Evolutionary conservation across 495 filamentous ascomycete genomes (phyloP), one percentile per base, ranked within the genome.

Genomic region (Penicillium simplicissimum): DNA sequence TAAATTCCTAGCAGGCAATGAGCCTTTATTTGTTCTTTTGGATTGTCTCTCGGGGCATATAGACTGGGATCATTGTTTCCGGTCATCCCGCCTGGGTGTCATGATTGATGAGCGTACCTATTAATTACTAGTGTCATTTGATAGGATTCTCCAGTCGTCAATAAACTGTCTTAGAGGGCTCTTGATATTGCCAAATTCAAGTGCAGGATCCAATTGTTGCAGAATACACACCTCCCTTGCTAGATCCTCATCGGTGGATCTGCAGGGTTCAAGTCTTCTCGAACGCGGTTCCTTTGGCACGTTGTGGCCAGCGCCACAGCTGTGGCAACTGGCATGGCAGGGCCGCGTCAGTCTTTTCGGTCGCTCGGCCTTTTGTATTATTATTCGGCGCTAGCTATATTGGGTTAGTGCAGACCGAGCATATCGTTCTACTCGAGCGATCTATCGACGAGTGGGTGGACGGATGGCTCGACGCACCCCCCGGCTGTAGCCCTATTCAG

Each of bases 401-500:
- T 21, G 8, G 10, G 42, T 45, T 45, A 45, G 42, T 4, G 6
- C 19, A 19, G 8, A 11, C 9, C 9, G 19, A 21, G 8, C 13
- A 19, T 45, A 10, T 42, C n/a, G 0, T 42, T 17, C 37, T 43
- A 49, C 76, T 84, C 60, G 51, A 70, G 15, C 77, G 80, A 19
- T 57, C 63, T 2, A 60, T 82, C 17, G 10, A 73, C 21, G 81
- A 83, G 61, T 59, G 70, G 36, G 71, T 81, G 51, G 45, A 43
- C 51, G 80, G 79, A 5, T 72, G 72, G 14, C 51, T 82, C 43
- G 57, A 63, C 2, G 53, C 61, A 10, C 72, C 82, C 5, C 81
- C 81, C 7, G 81, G 81, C 25, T 75, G 77, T 63, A 82, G 82
- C 58, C 63, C 67, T 1, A 21, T 43, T 8, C 40, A 43, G 40